Evolutionary conservation across 495 filamentous ascomycete genomes (phyloP).

Genomic region (Aspergillus funiculosus): DNA sequence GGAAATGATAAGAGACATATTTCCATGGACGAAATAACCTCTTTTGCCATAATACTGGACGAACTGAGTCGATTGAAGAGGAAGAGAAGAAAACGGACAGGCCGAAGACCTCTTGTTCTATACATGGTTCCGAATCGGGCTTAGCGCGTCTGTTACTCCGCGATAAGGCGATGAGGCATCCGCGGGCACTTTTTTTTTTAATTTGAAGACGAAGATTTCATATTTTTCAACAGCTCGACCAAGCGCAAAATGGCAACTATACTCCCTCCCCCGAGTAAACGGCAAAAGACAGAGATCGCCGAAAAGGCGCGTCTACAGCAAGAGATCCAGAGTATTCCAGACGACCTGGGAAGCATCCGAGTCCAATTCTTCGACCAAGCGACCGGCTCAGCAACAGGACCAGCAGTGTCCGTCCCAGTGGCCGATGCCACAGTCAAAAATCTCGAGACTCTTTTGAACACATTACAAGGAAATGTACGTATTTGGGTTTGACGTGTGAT

Average conservation of each 20-base stretch:
- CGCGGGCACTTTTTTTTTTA: constrained; percentile 12
- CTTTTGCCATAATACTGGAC: neutral
- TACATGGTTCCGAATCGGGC: constrained; percentile 19
- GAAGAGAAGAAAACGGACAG: constrained; percentile 6
- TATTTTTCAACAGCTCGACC: constrained; percentile 10
- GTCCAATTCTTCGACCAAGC: constrained; percentile 85
- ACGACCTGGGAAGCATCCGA: constrained; percentile 71
- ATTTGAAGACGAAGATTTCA: constrained; percentile 14
- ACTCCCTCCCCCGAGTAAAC: constrained; percentile 83
- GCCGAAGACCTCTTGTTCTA: constrained; percentile 32
- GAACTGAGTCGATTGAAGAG: neutral
- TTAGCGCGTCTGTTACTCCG: constrained; percentile 24
- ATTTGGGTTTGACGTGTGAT: constrained; percentile 12
- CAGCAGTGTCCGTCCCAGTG: constrained; percentile 72
- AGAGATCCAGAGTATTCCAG: constrained; percentile 64
- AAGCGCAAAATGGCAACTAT: constrained; percentile 71
- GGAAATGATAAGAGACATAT: constrained; percentile 5
- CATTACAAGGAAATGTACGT: constrained; percentile 72
- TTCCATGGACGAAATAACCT: neutral
- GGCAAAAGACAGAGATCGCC: constrained; percentile 69
- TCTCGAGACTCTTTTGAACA: constrained; percentile 85
- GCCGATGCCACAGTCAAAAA: constrained; percentile 85
- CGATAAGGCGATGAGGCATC: constrained; percentile 18
- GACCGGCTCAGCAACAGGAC: constrained; percentile 60
- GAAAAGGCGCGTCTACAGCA: constrained; percentile 71